A percentile compares a stretch with the other conserved stretches of the same genome.
Evolutionary conservation across 1,284 basidiomycete genomes (phyloP).

Genomic region (Sporisorium graminicola): DNA sequence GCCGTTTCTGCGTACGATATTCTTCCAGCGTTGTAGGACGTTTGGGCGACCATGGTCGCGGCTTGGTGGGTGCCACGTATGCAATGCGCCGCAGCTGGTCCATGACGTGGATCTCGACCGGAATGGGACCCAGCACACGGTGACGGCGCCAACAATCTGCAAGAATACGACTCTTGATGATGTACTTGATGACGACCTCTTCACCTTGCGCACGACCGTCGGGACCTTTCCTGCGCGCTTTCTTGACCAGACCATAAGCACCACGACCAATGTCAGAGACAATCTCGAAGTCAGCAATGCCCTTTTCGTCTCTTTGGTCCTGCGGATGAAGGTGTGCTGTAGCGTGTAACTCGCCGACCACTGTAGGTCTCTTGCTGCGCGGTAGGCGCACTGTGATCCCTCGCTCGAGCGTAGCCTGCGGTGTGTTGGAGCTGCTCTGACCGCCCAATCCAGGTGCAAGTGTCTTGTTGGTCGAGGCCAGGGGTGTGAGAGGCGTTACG

Average conservation of each 20-base stretch:
- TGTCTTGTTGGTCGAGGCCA: slow-evolving; percentile 27
- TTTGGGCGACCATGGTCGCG: slow-evolving; percentile 53
- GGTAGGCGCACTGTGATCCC: slow-evolving; percentile 30
- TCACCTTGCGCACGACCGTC: slow-evolving; percentile 75
- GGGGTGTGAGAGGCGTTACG: slow-evolving; percentile 30
- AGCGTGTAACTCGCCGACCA: slow-evolving; percentile 15
- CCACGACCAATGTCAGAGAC: slow-evolving; percentile 76
- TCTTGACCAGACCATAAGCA: slow-evolving; percentile 96
- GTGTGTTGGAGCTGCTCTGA: slow-evolving; percentile 21
- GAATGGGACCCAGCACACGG: slow-evolving; percentile 92
- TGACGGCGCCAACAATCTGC: slow-evolving; percentile 99
- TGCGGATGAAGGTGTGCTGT: slow-evolving; percentile 16
- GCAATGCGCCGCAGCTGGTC: slow-evolving; percentile 81
- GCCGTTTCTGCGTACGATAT: slow-evolving; percentile 30
- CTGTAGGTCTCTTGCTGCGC: slow-evolving; percentile 46
- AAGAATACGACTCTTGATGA: slow-evolving; percentile 97
- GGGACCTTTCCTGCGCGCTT: slow-evolving; percentile 81
- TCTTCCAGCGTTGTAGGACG: slow-evolving; percentile 43
- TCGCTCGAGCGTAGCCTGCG: slow-evolving; percentile 25
- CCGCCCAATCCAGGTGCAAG: slow-evolving; percentile 7
- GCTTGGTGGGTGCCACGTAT: slow-evolving; percentile 44
- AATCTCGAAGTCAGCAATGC: slow-evolving; percentile 63
- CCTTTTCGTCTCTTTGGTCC: slow-evolving; percentile 28
- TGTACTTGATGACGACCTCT: slow-evolving; percentile 91
- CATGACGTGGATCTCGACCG: slow-evolving; percentile 99